These are phyloP conservation scores for Fusarium sp. DNA, from an alignment of 2,329 filamentous ascomycete genomes.

Conservation along the genomic window DNA sequence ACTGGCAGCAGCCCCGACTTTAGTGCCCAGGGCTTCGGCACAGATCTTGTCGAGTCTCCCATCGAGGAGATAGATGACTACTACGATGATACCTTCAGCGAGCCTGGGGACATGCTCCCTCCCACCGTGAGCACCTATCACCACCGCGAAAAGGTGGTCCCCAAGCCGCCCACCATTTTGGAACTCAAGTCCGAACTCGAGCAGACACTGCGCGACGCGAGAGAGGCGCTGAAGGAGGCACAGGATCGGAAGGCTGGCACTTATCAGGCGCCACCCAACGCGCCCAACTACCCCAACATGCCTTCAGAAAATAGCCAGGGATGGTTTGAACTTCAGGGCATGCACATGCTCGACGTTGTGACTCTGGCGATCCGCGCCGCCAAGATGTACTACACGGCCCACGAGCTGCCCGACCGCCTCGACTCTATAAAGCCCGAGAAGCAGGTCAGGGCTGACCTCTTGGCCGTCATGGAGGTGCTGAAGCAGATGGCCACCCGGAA, in stretches of 20 bases:
- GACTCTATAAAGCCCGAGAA: constrained; percentile 90
- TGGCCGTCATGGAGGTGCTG: constrained; percentile 88
- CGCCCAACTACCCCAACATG: constrained; percentile 53
- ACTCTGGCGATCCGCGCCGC: constrained; percentile 96
- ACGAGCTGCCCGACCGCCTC: constrained; percentile 86
- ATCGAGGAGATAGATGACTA: constrained; percentile 60
- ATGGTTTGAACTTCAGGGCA: constrained; percentile 89
- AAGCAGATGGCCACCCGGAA: constrained; percentile 91
- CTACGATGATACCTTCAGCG: constrained; percentile 69
- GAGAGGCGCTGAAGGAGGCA: constrained; percentile 74
- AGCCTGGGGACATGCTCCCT: constrained; percentile 86
- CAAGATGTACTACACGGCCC: constrained; percentile 95
- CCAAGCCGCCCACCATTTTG: constrained; percentile 84
- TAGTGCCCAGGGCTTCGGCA: constrained; percentile 53
- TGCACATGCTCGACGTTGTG: constrained; percentile 91
- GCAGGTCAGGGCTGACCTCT: constrained; percentile 83
- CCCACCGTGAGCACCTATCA: constrained; percentile 97
- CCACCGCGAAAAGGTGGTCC: constrained; percentile 82
- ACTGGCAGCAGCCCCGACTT: constrained; percentile 71
- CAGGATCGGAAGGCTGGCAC: constrained; percentile 52
- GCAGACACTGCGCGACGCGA: constrained; percentile 76
- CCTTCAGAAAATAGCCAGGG: constrained; percentile 66
- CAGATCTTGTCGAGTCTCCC: constrained; percentile 61
- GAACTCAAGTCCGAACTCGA: constrained; percentile 79
- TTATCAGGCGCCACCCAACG: constrained; percentile 44